Evolutionary conservation across 768 basidiomycete species (phyloP).

Genomic region (Amanita rubescens): DNA sequence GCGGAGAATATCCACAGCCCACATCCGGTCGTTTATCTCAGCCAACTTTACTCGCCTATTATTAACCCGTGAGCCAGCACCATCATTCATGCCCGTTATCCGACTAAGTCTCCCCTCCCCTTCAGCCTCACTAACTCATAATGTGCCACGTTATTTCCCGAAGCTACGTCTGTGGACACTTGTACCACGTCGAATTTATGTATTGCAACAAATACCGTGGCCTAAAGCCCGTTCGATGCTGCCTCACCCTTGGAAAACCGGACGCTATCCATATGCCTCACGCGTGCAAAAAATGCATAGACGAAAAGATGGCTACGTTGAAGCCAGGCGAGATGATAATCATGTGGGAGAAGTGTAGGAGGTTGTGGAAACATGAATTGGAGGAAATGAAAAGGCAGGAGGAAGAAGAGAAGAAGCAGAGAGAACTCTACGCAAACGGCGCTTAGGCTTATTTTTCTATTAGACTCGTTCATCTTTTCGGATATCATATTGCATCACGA

Average conservation of each 20-base stretch:
- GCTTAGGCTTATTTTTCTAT: neutral
- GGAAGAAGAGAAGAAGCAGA: neutral
- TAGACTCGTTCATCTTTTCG: too few species aligned
- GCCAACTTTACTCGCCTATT: neutral
- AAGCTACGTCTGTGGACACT: conserved; percentile 2
- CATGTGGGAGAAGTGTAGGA: conserved; percentile 7
- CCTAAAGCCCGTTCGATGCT: neutral
- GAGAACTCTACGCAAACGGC: neutral
- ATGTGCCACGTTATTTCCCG: conserved; percentile 7
- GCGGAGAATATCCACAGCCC: neutral
- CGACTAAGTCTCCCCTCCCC: neutral
- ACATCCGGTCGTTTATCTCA: neutral
- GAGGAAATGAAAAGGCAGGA: conserved; percentile 1
- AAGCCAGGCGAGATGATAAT: conserved; percentile 2
- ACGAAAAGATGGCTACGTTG: conserved; percentile 2
- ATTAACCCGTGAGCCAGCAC: neutral
- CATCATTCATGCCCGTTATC: neutral
- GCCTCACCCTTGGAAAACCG: conserved; percentile 1
- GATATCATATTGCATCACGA: too few species aligned
- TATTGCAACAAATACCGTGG: conserved; percentile 3
- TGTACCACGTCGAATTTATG: conserved; percentile 7
- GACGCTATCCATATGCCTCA: neutral
- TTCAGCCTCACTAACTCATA: neutral
- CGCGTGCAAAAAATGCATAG: conserved; percentile 7
- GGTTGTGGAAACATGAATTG: conserved; percentile 1